A percentile compares a stretch with the other conserved stretches of the same genome.
Conservation (phyloP, 1,284 basidiomycete species). For the Ustilago shanxiensis region DNA sequence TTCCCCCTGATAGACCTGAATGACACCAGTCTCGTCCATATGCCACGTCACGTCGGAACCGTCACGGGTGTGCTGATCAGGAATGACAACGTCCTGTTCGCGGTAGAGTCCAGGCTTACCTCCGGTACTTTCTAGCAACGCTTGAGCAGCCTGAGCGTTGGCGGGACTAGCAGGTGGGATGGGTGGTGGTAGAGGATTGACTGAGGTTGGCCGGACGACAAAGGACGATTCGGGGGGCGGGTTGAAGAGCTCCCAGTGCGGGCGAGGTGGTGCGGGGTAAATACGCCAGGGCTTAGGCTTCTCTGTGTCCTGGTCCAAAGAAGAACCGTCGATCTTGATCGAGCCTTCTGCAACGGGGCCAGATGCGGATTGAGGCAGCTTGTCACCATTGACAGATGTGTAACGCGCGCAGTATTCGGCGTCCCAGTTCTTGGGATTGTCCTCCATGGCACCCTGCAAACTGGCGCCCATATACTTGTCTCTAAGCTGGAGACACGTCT, state of each 20-base stretch:
- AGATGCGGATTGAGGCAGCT: conserved; percentile 3
- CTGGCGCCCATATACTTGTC: conserved; percentile 68
- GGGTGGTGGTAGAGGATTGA: conserved; percentile 61
- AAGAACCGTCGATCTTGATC: conserved; percentile 65
- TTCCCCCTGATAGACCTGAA: conserved; percentile 61
- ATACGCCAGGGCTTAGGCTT: conserved; percentile 67
- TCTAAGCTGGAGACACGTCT: conserved; percentile 64
- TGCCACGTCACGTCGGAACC: conserved; percentile 51
- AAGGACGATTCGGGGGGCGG: conserved; percentile 67
- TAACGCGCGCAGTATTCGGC: conserved; percentile 64
- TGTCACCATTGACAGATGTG: conserved; percentile 18
- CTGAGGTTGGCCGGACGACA: conserved; percentile 57
- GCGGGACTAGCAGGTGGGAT: conserved; percentile 67
- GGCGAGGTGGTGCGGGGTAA: conserved; percentile 68
- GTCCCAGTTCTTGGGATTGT: conserved; percentile 70
- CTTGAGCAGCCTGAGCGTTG: conserved; percentile 66
- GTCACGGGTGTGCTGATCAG: conserved; percentile 45
- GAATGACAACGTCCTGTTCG: conserved; percentile 53
- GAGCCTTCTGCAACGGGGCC: conserved; percentile 31
- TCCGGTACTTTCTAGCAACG: conserved; percentile 66
- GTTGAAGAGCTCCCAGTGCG: conserved; percentile 69
- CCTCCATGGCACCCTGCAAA: conserved; percentile 64
- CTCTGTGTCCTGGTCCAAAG: conserved; percentile 34
- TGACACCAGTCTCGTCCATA: conserved; percentile 66
- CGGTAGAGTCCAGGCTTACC: conserved; percentile 66